Conservation (phyloP, 257 asterid species). For the Scutellaria minor region DNA sequence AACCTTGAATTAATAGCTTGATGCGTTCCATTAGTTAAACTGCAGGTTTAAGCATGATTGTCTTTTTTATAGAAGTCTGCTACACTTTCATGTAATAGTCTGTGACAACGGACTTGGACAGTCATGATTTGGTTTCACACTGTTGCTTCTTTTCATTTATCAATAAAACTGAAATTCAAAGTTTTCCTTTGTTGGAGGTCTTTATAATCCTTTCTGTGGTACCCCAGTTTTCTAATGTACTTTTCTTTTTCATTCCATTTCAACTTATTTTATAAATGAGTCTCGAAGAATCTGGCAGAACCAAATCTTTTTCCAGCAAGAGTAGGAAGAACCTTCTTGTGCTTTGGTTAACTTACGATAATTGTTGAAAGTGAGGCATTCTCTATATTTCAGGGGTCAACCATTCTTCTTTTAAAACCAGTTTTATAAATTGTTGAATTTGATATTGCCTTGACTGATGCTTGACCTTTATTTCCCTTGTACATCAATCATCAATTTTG, state of each 20-base stretch:
- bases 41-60: not conserved
- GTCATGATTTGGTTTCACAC: slow-evolving; percentile 18
- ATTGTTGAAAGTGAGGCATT: not conserved
- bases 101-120: slow-evolving; percentile 1
- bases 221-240: slow-evolving; percentile 9
- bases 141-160: slow-evolving; percentile 20
- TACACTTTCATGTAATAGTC: not conserved
- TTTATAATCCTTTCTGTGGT: slow-evolving; percentile 13
- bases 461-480: slow-evolving; percentile 22
- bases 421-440: not conserved
- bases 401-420: not conserved
- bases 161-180: slow-evolving; percentile 3
- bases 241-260: not conserved
- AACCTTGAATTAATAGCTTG: not conserved
- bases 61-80: not conserved
- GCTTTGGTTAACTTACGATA: not conserved
- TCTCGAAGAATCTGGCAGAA: slow-evolving; percentile 23
- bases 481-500: slow-evolving; percentile 12
- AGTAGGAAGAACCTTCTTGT: not conserved
- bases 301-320: not conserved
- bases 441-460: slow-evolving; percentile 17
- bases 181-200: slow-evolving; percentile 6
- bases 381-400: slow-evolving; percentile 9
- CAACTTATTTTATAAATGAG: not conserved
- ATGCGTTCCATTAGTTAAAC: slow-evolving; percentile 5